A percentile compares a stretch with the other conserved stretches of the same genome.
Conservation (phyloP, 805 yeast species). For the Saturnispora silvae region DNA sequence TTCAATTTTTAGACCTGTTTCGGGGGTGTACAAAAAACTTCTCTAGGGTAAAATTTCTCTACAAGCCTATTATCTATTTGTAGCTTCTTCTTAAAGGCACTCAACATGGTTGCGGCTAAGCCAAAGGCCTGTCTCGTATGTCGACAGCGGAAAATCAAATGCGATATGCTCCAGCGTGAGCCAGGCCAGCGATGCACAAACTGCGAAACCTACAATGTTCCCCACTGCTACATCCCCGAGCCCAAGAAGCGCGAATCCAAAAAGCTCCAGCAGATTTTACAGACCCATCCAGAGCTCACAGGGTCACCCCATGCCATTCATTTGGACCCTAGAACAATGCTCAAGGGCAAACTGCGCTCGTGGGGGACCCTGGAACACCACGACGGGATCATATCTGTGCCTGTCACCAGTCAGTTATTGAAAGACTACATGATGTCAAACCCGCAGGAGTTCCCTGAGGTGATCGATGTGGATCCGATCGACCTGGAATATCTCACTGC, state of each 20-base stretch:
- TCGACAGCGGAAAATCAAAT: slow-evolving; percentile 68
- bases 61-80: too few species aligned
- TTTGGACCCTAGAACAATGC: slow-evolving; percentile 16
- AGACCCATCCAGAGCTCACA: slow-evolving; percentile 7
- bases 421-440: slow-evolving; percentile 17
- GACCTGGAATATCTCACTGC: slow-evolving; percentile 17
- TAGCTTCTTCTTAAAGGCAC: too few species aligned
- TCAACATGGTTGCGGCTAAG: background rate
- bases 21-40: too few species aligned
- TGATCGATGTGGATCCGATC: slow-evolving; percentile 11
- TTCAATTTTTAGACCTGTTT: too few species aligned
- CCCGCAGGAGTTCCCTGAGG: slow-evolving; percentile 2
- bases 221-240: slow-evolving; percentile 57
- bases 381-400: slow-evolving; percentile 26
- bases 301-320: background rate
- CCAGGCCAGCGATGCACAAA: slow-evolving; percentile 48
- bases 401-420: slow-evolving; percentile 22
- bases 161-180: slow-evolving; percentile 53
- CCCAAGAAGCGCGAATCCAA: slow-evolving; percentile 20
- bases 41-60: too few species aligned
- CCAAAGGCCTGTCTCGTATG: slow-evolving; percentile 71
- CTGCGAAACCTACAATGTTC: slow-evolving; percentile 58
- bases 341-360: slow-evolving; percentile 13
- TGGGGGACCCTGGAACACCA: slow-evolving; percentile 20
- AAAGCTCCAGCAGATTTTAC: slow-evolving; percentile 16